A percentile compares a stretch with the other conserved stretches of the same genome.
phyloP scores from a whole-genome alignment of 2,329 filamentous ascomycete species.

The Paradendryphiella salina region DNA sequence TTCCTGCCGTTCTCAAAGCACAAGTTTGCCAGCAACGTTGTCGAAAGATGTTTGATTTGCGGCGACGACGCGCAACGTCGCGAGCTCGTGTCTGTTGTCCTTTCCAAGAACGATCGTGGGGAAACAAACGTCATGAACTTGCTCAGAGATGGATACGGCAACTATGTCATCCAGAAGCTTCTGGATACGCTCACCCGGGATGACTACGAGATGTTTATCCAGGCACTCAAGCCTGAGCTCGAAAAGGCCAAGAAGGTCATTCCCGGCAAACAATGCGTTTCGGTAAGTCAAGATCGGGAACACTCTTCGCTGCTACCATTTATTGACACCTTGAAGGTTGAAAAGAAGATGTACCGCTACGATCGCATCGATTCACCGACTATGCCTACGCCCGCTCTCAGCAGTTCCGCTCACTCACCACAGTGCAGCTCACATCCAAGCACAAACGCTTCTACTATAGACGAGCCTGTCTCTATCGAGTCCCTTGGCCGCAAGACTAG shows the following conservation, averaged over 20 bases:
- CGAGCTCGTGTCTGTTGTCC: slow-evolving; percentile 60
- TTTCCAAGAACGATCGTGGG: slow-evolving; percentile 62
- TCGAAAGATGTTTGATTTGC: slow-evolving; percentile 84
- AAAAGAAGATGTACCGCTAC: slow-evolving; percentile 55
- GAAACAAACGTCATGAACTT: slow-evolving; percentile 72
- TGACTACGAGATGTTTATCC: slow-evolving; percentile 50
- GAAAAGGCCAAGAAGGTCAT: slow-evolving; percentile 49
- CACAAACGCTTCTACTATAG: slow-evolving; percentile 61
- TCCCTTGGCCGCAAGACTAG: slow-evolving; percentile 20
- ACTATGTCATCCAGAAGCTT: slow-evolving; percentile 94
- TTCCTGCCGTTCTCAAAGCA: slow-evolving; percentile 82
- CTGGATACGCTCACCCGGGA: slow-evolving; percentile 54
- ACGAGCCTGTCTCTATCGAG: slow-evolving; percentile 46
- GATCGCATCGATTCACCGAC: slow-evolving; percentile 39
- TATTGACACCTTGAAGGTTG: slow-evolving; percentile 39
- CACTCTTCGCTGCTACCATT: neutral
- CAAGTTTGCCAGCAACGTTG: slow-evolving; percentile 96
- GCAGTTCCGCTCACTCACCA: slow-evolving; percentile 70
- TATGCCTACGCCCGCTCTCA: slow-evolving; percentile 63
- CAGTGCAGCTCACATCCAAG: slow-evolving; percentile 68
- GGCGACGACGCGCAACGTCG: slow-evolving; percentile 70
- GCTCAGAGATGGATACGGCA: slow-evolving; percentile 90
- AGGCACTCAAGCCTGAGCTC: slow-evolving; percentile 51
- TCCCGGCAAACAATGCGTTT: slow-evolving; percentile 50
- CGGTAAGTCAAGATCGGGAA: slow-evolving; percentile 32